A percentile compares a stretch with the other conserved stretches of the same genome.
Conservation (phyloP, 345 rosid species). For the Ceriops decandra region DNA sequence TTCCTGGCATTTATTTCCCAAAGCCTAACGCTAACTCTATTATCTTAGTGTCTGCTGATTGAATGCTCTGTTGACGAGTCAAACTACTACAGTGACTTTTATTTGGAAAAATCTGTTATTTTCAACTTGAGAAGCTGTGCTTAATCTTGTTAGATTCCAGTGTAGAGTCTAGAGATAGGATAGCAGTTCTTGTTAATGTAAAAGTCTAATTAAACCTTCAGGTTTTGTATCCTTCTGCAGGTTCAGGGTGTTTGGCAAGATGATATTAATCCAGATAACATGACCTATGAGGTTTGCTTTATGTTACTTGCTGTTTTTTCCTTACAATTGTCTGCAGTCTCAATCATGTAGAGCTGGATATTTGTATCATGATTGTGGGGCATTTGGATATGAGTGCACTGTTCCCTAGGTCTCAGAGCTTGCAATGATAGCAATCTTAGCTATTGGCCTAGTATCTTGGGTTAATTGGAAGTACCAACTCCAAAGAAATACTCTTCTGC, state of each 20-base stretch:
- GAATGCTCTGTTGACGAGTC: background rate
- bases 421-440: background rate
- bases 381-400: background rate
- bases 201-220: conserved; percentile 8
- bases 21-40: background rate
- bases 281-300: conserved; percentile 66
- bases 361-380: background rate
- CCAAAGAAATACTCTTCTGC: no score
- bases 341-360: background rate
- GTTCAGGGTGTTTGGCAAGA: conserved; percentile 67
- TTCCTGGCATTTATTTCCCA: background rate
- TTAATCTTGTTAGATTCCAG: background rate
- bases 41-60: background rate
- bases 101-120: background rate
- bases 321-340: background rate
- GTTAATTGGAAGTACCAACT: background rate
- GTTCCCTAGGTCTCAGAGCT: background rate
- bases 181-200: conserved; percentile 8
- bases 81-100: background rate
- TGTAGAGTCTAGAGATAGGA: background rate
- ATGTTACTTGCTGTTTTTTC: conserved; percentile 10
- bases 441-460: background rate
- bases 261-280: conserved; percentile 56
- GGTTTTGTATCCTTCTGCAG: conserved; percentile 31
- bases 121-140: background rate